Evolutionary conservation across 116 monocot species (phyloP).

Genomic region (Posidonia oceanica): DNA sequence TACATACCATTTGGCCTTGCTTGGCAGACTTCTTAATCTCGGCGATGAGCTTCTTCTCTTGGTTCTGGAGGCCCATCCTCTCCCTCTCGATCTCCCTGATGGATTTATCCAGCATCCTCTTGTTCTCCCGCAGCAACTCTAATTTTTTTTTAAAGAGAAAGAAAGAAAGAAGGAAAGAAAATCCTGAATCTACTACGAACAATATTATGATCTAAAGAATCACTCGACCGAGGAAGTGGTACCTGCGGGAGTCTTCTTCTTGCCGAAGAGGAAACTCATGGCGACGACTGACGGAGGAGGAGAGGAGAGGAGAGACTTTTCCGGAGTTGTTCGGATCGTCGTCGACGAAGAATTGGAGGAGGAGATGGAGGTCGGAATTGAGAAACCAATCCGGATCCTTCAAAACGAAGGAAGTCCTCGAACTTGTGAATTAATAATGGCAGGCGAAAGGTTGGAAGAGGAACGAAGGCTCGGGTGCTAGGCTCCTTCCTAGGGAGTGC

Average conservation of each 20-base stretch:
- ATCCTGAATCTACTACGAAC: background rate
- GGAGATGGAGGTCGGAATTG: background rate
- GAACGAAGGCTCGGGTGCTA: too few relatives aligned
- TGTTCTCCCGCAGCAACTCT: constrained; percentile 69
- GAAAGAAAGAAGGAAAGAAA: background rate
- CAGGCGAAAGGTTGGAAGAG: too few relatives aligned
- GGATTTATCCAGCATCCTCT: constrained; percentile 62
- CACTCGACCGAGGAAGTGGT: background rate
- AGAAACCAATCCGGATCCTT: too few relatives aligned
- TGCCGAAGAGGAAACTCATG: constrained; percentile 69
- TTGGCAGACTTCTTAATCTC: constrained; percentile 70
- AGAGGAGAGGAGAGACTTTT: background rate
- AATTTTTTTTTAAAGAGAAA: background rate
- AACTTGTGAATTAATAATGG: too few relatives aligned
- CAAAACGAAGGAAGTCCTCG: too few relatives aligned
- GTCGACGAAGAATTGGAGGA: background rate
- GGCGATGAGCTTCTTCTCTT: constrained; percentile 60
- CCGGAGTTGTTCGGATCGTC: background rate
- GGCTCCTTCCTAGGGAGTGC: too few relatives aligned
- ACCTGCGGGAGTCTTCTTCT: constrained; percentile 62
- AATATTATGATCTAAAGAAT: background rate
- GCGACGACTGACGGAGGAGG: background rate
- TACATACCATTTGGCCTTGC: constrained; percentile 64
- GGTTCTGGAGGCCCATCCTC: constrained; percentile 44
- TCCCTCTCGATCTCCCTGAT: constrained; percentile 68